Conservation (phyloP, 768 basidiomycete genomes). For the Phylloporus sp. region DNA sequence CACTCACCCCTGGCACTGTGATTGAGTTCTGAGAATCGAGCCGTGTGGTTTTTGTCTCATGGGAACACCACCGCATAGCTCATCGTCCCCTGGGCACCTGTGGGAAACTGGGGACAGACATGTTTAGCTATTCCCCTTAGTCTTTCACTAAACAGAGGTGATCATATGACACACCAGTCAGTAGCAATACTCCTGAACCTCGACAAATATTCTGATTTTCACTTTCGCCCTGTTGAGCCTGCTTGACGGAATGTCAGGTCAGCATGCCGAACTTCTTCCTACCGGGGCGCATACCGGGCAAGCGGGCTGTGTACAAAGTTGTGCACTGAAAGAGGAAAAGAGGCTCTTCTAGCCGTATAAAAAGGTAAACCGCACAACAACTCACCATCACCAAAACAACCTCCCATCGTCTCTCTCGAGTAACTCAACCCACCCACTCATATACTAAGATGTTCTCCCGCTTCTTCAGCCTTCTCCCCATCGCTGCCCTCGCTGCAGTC, state of each 20-base stretch:
- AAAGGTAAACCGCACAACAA: neutral
- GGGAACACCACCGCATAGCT: no score
- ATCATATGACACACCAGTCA: neutral
- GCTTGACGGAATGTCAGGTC: neutral
- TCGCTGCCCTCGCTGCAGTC: conserved; percentile 6
- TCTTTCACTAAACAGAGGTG: no score
- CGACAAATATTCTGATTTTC: no score
- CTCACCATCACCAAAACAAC: neutral
- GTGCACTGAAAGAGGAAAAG: neutral
- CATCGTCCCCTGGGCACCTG: no score
- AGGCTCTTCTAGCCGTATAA: conserved; percentile 4
- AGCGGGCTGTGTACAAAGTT: neutral
- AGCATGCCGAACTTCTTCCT: neutral
- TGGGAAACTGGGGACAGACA: no score
- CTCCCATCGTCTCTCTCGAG: neutral
- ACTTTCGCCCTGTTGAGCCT: neutral
- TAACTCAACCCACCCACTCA: neutral
- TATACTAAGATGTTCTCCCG: conserved; percentile 2
- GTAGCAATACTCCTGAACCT: neutral
- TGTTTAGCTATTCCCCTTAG: no score
- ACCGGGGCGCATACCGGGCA: neutral
- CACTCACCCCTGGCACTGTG: no score
- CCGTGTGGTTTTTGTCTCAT: no score
- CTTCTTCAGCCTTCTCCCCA: conserved; percentile 4
- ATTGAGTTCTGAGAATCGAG: no score